Base-by-base conservation (phyloP, 768 basidiomycete species). In the Termitomyces bulborhizus region DNA sequence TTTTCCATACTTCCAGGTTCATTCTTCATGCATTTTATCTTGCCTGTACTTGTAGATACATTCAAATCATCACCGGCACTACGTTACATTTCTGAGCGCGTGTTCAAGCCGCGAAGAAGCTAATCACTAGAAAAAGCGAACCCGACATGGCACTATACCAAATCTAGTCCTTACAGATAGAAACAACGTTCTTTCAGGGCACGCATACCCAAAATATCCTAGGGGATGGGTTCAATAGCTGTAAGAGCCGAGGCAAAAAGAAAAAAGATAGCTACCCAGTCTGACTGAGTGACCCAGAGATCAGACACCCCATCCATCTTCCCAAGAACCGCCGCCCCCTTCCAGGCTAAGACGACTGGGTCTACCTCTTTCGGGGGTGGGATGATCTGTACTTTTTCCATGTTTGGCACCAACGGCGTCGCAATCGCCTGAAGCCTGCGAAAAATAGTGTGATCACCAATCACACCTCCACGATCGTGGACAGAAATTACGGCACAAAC, bases 341-440 rank as follows among this genome's bases (percentile, higher is more conserved):
- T 98, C 97, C 97, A 99, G 15, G 85, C 85, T 32, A 98, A 79
- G 37, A 93, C 85, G 26, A 84, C 81, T 5, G 92, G 93, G 69
- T 98, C 94, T 43, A 98, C 82, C 57, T 93, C 92, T 67, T 94
- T 89, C 1, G 95, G 94, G 2, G 93, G 88, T n/a, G 93, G 91
- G 45, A 98, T 89, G 56, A 97, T 90, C 60, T 88, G 84, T 6
- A 96, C 88, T 62, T 88, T 90, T 65, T 90, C 87, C 84, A 94
- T 91, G 65, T 85, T 86, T 15, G 81, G 79, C 15, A 91, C 86
- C 41, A 95, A 69, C 5, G 90, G 88, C 8, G 87, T 90, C 9
- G 89, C 88, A 53, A 93, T 92, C 0, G 88, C 91, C 65, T 91
- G 88, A 43, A 92, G 64, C 63, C 89, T 88, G 51, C 49, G 52